Evolutionary conservation across 768 basidiomycete species (phyloP), one percentile per base, ranked within the genome.

Genomic region (Rickenella mellea): DNA sequence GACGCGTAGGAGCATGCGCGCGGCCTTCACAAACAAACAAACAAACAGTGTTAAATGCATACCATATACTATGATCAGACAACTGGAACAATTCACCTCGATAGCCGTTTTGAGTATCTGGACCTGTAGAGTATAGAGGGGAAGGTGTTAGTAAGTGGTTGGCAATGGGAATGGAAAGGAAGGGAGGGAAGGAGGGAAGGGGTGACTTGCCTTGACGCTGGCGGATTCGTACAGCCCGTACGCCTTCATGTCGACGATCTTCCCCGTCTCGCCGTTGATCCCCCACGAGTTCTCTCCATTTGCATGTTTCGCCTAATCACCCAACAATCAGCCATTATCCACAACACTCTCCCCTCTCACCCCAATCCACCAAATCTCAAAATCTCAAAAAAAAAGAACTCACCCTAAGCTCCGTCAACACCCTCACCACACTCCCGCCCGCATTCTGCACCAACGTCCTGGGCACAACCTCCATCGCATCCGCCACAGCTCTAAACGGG

Each of bases 41-140:
- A 17, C 19, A 21, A n/a, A 21, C 0, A 29, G 49, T 4, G 47
- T 42, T 17, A 12, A 5, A 35, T 15, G 6, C 25, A 35, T n/a
- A 33, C 44, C 11, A 33, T n/a, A 11, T 15, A 38, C 38, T 20
- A 48, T n/a, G n/a, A 39, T 41, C 28, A 39, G 29, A 20, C 19
- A 38, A 19, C 10, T 38, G 3, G 29, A 32, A 27, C 27, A 22
- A 52, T 60, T 44, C 41, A 80, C 83, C 76, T 99, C 92, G 53
- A 98, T 83, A 14, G 96, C 93, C 6, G 93, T 99, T 74, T 98
- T 97, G 56, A 94, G 67, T 7, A 82, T 97, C 71, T 98, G 94
- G 27, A 94, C 83, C 84, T 83, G 48, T 1, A 20, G n/a, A 29
- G 27, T 20, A 27, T 27, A 9, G 25, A 17, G 24, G 27, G 15